Evolutionary conservation across 352 stramenopile genomes (phyloP), one percentile per base, ranked within the genome.

Genomic region (Globisporangium echinulatum): DNA sequence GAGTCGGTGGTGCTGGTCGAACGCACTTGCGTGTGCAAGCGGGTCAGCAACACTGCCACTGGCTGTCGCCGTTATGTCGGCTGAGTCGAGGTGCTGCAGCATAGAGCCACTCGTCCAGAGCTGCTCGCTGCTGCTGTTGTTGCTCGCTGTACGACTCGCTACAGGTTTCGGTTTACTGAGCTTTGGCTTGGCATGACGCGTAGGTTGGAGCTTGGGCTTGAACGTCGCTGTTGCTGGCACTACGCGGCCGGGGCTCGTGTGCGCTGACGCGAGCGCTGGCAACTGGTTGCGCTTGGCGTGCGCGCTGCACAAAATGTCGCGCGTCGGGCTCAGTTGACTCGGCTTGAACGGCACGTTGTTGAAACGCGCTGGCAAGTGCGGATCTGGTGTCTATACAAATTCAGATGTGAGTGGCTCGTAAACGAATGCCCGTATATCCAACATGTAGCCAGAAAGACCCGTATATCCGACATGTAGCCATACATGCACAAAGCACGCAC

Each of bases 281-380:
- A 88, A 37, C 59, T 82, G 75, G 0, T 66, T 87, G 37, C 74
- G 57, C 33, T 81, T 85, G 33, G 66, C 70, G 62, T 83, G 79
- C 4, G 71, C 55, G 33, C 69, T 61, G 42, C 72, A 70, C 25
- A 88, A 40, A 57, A 88, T 83, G 13, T 88, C 79, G 11, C 61
- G 72, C 19, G 68, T 85, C 5, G 70, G 66, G 44, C 68, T 84
- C 13, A 82, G 66, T 71, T 86, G 68, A 52, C 75, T 86, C 36
- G 70, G 64, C 42, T 62, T 76, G 59, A 81, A 88, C n/a, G 79
- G 74, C 38, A 88, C 59, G 36, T 72, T 72, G 37, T 88, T 88
- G 63, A 85, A 86, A 43, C 79, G 64, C 7, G 79, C 79, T 17
- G 79, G 79, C 5, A 88, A 50, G 53, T 87, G 69, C 11, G 76